Evolutionary conservation across 2,329 filamentous ascomycete species (phyloP).

Genomic region (Dothiorella sarmentorum): DNA sequence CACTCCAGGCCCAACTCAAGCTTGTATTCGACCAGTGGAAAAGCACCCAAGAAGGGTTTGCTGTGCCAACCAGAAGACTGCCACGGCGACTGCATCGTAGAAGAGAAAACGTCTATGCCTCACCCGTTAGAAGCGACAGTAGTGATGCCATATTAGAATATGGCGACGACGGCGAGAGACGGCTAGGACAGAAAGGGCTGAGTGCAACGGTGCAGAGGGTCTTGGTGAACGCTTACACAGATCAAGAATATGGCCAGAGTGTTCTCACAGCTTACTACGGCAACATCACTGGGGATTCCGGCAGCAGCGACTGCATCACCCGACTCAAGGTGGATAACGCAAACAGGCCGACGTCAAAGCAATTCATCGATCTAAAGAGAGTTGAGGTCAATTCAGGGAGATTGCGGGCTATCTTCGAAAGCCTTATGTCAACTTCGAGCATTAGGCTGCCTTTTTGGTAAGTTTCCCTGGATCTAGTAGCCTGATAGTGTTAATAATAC

Average conservation of each 20-base stretch:
- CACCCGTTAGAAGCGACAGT: no score
- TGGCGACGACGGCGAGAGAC: no score
- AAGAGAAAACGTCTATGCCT: no score
- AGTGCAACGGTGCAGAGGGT: neutral
- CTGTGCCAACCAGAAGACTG: no score
- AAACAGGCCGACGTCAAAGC: neutral
- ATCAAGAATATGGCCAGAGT: neutral
- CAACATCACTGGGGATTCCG: neutral
- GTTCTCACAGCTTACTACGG: neutral
- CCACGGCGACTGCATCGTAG: no score
- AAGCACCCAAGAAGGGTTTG: neutral
- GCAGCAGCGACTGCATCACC: neutral
- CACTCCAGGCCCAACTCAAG: neutral
- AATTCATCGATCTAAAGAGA: neutral
- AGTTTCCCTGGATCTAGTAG: no score
- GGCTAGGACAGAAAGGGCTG: no score
- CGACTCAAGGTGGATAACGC: no score
- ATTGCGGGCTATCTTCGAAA: neutral
- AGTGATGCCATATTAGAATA: no score
- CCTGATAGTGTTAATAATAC: no score
- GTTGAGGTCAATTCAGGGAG: neutral
- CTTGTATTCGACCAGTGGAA: neutral
- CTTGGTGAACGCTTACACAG: neutral
- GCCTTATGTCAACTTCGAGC: neutral
- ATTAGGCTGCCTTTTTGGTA: no score